Percentiles rank a stretch among this genome's conserved stretches.
These are phyloP conservation scores for Camelina hispida DNA, from an alignment of 345 rosid species.

Conservation along the genomic window DNA sequence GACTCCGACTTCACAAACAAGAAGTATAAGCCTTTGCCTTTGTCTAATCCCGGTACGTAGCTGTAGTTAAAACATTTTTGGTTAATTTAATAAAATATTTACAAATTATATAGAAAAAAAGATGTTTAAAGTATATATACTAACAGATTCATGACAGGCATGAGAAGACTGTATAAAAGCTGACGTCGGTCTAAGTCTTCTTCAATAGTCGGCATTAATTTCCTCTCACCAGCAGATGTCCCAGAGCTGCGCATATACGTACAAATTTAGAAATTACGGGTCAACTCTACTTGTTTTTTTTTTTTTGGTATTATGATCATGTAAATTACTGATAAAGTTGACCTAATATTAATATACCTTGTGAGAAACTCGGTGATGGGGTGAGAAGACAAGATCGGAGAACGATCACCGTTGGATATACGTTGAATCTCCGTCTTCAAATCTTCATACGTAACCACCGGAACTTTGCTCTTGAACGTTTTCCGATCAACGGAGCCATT, in stretches of 20 bases:
- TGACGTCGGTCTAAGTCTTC: conserved; percentile 85
- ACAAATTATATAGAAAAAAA: background rate
- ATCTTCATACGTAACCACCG: conserved; percentile 72
- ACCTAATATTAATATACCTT: conserved; percentile 49
- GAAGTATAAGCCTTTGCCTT: conserved; percentile 89
- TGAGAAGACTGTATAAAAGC: conserved; percentile 76
- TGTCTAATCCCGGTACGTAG: conserved; percentile 78
- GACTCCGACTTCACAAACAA: conserved; percentile 84
- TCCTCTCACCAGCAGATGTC: conserved; percentile 96
- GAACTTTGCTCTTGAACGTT: conserved; percentile 61
- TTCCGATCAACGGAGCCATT: conserved; percentile 61
- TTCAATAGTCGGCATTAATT: conserved; percentile 85
- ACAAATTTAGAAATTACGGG: background rate
- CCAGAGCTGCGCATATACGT: conserved; percentile 67
- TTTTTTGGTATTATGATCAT: background rate
- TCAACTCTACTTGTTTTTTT: background rate
- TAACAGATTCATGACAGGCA: conserved; percentile 94
- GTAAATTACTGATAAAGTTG: conserved; percentile 1
- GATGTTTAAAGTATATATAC: conserved; percentile 26
- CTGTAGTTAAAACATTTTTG: conserved; percentile 43
- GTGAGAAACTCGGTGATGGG: conserved; percentile 84
- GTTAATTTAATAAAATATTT: background rate
- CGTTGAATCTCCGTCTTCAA: conserved; percentile 74
- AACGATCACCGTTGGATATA: conserved; percentile 75
- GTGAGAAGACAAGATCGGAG: conserved; percentile 69